Evolutionary conservation across 2,329 filamentous ascomycete species (phyloP).

Genomic region (Trichophyton schoenleinii): DNA sequence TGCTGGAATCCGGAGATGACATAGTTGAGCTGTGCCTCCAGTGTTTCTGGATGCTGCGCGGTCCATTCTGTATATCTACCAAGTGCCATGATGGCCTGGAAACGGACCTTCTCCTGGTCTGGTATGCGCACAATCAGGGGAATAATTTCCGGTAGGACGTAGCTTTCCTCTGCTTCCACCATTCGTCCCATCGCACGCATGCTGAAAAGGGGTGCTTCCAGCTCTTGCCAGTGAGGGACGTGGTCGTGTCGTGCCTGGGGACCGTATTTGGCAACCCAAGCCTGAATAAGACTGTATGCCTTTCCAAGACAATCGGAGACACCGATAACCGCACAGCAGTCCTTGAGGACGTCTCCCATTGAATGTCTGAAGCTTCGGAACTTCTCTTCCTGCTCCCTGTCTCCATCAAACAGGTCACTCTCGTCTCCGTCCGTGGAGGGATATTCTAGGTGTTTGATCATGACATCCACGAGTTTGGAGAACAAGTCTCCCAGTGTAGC

Average conservation of each 20-base stretch:
- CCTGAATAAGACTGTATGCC: slow-evolving; percentile 70
- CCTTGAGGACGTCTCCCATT: slow-evolving; percentile 96
- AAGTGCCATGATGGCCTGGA: slow-evolving; percentile 95
- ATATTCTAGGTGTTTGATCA: slow-evolving; percentile 82
- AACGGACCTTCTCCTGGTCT: slow-evolving; percentile 92
- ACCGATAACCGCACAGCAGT: slow-evolving; percentile 91
- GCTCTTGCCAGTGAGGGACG: slow-evolving; percentile 89
- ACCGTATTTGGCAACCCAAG: slow-evolving; percentile 77
- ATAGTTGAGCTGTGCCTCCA: slow-evolving; percentile 87
- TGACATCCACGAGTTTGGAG: slow-evolving; percentile 79
- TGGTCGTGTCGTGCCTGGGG: slow-evolving; percentile 57
- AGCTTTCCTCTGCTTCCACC: slow-evolving; percentile 78
- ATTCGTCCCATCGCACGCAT: slow-evolving; percentile 94
- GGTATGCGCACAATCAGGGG: slow-evolving; percentile 89
- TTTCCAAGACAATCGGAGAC: slow-evolving; percentile 84
- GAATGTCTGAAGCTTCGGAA: slow-evolving; percentile 93
- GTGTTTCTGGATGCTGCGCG: slow-evolving; percentile 76
- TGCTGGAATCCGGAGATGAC: slow-evolving; percentile 88
- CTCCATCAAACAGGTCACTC: slow-evolving; percentile 82
- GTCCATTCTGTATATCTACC: slow-evolving; percentile 98
- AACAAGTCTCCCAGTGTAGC: slow-evolving; percentile 68
- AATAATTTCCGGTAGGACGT: slow-evolving; percentile 82
- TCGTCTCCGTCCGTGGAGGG: slow-evolving; percentile 66
- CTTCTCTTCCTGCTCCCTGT: slow-evolving; percentile 89
- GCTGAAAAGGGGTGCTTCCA: slow-evolving; percentile 89